Evolutionary conservation across 1,284 basidiomycete species (phyloP), one percentile per base, ranked within the genome.

Genomic region (Marasmius fiardii): DNA sequence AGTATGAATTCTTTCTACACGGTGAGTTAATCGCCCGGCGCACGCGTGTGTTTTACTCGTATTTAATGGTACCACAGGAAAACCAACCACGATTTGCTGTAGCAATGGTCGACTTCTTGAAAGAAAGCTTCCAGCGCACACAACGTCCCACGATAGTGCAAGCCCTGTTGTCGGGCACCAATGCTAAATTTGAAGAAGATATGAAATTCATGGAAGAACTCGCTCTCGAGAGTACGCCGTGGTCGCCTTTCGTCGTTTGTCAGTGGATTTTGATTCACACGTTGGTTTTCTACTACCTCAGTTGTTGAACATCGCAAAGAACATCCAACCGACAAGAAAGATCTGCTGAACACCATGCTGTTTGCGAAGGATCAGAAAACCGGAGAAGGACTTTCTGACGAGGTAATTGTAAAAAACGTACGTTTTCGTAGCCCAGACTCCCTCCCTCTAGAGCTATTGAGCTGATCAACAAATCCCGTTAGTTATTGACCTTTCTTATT

Each of bases 331-430:
- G 71, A 74, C 3, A 71, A 73, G 58, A 71, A 73, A 21, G 80
- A 81, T 61, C 63, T 81, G 7, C 65, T 82, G 24, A 73, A 74
- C 57, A 70, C 67, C 44, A 80, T 81, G 79, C 58, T 81, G 52
- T 59, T 71, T 18, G 72, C 72, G 20, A 74, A 69, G 35, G 80
- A 81, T 61, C 68, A 72, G 3, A 72, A 75, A 64, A 80, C 77
- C 0, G 78, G 79, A n/a, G 62, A 74, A 59, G 62, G 66, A 3
- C 64, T 81, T 43, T 67, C 71, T 0, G 75, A 79, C 48, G 71
- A 76, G 53, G 74, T 71, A 43, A 80, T 81, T 43, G 68, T 72
- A 4, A 65, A 69, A 56, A 80, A 82, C 63, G 74, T 76, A 53
- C 21, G 71, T 33, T 16, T 14, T n/a, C n/a, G n/a, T n/a, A 14